Evolutionary conservation across 345 rosid genomes (phyloP).

Genomic region (Populus euphratica): DNA sequence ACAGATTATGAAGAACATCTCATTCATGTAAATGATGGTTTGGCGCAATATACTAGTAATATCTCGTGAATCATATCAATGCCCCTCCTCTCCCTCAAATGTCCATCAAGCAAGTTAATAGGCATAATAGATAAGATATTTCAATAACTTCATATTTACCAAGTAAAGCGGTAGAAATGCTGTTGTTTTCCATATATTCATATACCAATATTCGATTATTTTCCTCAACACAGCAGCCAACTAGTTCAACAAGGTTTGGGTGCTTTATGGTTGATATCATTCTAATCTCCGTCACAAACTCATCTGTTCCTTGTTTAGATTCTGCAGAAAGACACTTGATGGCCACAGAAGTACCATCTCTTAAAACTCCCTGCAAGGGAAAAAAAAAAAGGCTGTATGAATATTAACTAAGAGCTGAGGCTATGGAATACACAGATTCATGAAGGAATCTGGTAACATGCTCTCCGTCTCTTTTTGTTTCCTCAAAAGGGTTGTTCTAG

Average conservation of each 20-base stretch:
- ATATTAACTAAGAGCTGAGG: not conserved
- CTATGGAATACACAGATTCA: not conserved
- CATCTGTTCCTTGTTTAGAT: constrained; percentile 56
- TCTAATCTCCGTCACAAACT: constrained; percentile 60
- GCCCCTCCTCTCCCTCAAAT: not conserved
- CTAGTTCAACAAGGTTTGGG: constrained; percentile 61
- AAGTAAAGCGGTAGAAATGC: constrained; percentile 56
- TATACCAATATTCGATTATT: constrained; percentile 50
- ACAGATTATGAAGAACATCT: not conserved
- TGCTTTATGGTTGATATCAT: constrained; percentile 52
- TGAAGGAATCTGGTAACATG: not conserved
- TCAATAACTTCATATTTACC: constrained; percentile 31
- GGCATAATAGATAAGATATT: not conserved
- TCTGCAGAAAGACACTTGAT: constrained; percentile 56
- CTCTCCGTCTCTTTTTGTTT: not conserved
- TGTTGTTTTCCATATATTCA: constrained; percentile 68
- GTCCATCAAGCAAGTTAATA: not conserved
- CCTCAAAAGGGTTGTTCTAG: not conserved
- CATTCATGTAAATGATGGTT: not conserved
- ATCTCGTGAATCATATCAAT: too few relatives aligned
- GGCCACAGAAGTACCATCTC: constrained; percentile 56
- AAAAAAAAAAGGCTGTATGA: not conserved
- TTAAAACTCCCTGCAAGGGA: constrained; percentile 49
- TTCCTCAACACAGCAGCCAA: constrained; percentile 64
- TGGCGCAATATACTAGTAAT: not conserved